phyloP scores from a whole-genome alignment of 441 rosid species.

The Melastoma candidum region DNA sequence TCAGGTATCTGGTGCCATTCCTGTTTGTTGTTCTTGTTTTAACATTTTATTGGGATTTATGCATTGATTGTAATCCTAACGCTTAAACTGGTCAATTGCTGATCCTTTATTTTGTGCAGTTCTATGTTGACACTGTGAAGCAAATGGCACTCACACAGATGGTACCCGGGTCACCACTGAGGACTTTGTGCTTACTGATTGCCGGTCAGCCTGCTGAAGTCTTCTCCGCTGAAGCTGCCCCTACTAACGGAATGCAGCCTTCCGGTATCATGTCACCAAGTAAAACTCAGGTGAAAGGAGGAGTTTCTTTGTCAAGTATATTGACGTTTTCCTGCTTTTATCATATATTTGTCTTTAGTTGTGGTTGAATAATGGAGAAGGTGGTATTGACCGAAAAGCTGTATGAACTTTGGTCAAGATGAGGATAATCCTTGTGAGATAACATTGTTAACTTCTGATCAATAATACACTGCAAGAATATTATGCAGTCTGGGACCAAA shows the following conservation, averaged over 20 bases:
- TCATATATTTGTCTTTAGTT: too few species aligned
- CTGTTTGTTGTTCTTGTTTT: too few species aligned
- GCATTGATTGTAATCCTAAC: too few species aligned
- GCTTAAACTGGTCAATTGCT: too few species aligned
- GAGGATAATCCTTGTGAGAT: too few species aligned
- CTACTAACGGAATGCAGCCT: conserved; percentile 28
- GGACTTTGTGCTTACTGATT: conserved; percentile 90
- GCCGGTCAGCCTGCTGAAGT: conserved; percentile 98
- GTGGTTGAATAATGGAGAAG: too few species aligned
- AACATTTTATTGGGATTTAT: too few species aligned
- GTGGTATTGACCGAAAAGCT: too few species aligned
- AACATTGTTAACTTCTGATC: too few species aligned
- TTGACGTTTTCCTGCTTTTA: too few species aligned
- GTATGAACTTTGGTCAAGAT: too few species aligned
- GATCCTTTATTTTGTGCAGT: conserved; percentile 32
- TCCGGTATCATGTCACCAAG: conserved; percentile 32
- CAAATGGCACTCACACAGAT: conserved; percentile 95
- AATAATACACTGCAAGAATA: conserved; percentile 9
- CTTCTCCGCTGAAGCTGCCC: conserved; percentile 40
- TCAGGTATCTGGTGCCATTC: conserved; percentile 48
- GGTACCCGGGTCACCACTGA: conserved; percentile 87
- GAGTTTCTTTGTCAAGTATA: too few species aligned
- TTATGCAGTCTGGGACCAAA: conserved; percentile 49
- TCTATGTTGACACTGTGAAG: conserved; percentile 83
- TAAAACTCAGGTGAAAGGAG: conserved; percentile 39